These are phyloP conservation scores for Nissolia schottii DNA, from an alignment of 306 rosid species.

Conservation along the genomic window DNA sequence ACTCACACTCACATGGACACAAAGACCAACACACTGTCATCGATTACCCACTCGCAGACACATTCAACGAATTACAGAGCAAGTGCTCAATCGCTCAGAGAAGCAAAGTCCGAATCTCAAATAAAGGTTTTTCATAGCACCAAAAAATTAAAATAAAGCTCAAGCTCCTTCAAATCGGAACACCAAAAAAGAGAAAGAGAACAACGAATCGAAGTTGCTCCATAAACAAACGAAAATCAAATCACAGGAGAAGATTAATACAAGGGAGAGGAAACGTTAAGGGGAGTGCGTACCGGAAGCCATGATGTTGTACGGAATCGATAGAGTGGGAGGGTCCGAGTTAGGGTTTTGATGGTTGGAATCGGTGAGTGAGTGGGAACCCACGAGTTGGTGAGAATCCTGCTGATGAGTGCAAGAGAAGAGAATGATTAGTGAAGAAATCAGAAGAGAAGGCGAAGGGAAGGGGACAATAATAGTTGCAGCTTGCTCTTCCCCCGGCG, in stretches of 20 bases:
- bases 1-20: no score
- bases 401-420: background rate
- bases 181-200: background rate
- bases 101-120: background rate
- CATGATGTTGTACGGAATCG: slow-evolving; percentile 24
- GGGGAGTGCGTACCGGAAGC: slow-evolving; percentile 31
- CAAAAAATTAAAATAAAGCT: background rate
- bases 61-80: slow-evolving; percentile 2
- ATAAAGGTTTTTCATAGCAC: background rate
- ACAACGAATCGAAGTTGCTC: background rate
- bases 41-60: background rate
- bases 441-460: background rate
- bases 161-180: background rate
- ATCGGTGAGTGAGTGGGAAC: background rate
- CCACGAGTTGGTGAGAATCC: slow-evolving; percentile 16
- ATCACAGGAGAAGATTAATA: background rate
- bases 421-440: background rate
- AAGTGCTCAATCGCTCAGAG: background rate
- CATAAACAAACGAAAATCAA: background rate
- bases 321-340: slow-evolving; percentile 9
- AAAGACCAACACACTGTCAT: slow-evolving; percentile 1
- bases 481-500: no score
- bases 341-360: slow-evolving; percentile 25
- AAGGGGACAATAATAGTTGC: no score
- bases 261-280: background rate